Conservation (phyloP, 2,329 filamentous ascomycete genomes). For the Neodidymelliopsis sp. region DNA sequence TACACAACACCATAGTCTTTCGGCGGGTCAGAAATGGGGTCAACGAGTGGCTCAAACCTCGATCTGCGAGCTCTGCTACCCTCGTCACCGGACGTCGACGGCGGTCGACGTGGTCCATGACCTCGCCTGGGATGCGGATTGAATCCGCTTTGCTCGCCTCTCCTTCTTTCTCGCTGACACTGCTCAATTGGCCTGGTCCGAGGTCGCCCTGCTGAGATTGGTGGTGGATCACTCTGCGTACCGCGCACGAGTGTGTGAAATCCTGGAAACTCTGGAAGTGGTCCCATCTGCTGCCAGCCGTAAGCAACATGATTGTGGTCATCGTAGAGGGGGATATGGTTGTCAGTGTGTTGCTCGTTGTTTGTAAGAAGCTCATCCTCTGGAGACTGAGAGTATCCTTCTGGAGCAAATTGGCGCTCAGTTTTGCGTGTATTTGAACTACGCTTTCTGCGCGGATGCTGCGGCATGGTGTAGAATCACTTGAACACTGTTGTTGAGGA, state of each 20-base stretch:
- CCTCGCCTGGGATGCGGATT: constrained; percentile 1
- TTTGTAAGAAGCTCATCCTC: background rate
- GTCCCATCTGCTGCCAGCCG: constrained; percentile 1
- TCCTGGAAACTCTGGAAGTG: background rate
- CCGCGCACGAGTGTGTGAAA: background rate
- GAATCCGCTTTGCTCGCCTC: constrained; percentile 1
- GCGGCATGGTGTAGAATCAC: background rate
- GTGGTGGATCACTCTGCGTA: background rate
- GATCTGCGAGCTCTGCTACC: no score
- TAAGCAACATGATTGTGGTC: background rate
- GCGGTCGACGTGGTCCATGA: constrained; percentile 2
- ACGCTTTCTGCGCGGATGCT: constrained; percentile 2
- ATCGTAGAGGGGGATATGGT: background rate
- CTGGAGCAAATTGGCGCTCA: background rate
- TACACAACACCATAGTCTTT: background rate
- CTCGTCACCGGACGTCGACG: background rate
- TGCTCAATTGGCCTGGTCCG: background rate
- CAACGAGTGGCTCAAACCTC: background rate
- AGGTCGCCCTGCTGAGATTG: background rate
- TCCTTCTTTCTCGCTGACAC: background rate
- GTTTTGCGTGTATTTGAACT: background rate
- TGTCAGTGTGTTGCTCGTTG: background rate
- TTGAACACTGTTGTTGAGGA: background rate
- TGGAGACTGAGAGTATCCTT: background rate
- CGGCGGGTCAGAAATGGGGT: background rate